Percentiles rank a stretch among this genome's conserved stretches.
These are phyloP conservation scores for Kluyveromyces starmeri DNA, from an alignment of 805 yeast genomes.

Conservation along the genomic window DNA sequence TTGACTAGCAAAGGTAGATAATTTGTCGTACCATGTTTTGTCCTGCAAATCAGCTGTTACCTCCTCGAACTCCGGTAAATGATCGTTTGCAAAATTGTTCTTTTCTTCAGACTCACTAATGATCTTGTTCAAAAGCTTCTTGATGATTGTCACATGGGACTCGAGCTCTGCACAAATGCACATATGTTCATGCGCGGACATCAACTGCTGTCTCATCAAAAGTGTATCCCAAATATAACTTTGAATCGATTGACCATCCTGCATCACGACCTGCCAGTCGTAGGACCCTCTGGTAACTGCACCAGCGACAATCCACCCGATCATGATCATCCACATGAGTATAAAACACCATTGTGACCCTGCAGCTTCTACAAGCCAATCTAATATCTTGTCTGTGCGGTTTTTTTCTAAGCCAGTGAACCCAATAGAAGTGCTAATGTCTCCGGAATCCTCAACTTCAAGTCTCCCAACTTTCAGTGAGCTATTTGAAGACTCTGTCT, in stretches of 20 bases:
- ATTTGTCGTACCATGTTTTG: slow-evolving; percentile 29
- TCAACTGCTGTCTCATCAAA: slow-evolving; percentile 34
- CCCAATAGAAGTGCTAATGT: slow-evolving; percentile 14
- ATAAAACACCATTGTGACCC: slow-evolving; percentile 24
- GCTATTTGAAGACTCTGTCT: not conserved
- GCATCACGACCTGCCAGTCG: slow-evolving; percentile 35
- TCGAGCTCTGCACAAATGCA: slow-evolving; percentile 22
- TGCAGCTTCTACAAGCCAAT: slow-evolving; percentile 21
- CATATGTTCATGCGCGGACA: slow-evolving; percentile 21
- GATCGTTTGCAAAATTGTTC: not conserved
- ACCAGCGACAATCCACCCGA: slow-evolving; percentile 26
- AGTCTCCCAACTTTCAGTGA: slow-evolving; percentile 10
- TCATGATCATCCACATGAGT: slow-evolving; percentile 20
- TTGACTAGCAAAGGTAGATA: slow-evolving; percentile 20
- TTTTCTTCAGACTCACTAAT: not conserved
- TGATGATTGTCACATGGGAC: slow-evolving; percentile 24
- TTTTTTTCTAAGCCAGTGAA: slow-evolving; percentile 24
- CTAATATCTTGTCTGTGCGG: slow-evolving; percentile 16
- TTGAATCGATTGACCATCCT: slow-evolving; percentile 35
- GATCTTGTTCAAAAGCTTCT: slow-evolving; percentile 9
- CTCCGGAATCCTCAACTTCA: slow-evolving; percentile 12
- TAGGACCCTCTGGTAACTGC: slow-evolving; percentile 24
- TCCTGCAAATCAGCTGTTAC: slow-evolving; percentile 15
- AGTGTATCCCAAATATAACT: slow-evolving; percentile 34
- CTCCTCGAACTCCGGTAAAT: not conserved